Percentiles rank a stretch among this genome's conserved stretches.
phyloP scores from a whole-genome alignment of 805 yeast genomes.

The Saturnispora halmiae region DNA sequence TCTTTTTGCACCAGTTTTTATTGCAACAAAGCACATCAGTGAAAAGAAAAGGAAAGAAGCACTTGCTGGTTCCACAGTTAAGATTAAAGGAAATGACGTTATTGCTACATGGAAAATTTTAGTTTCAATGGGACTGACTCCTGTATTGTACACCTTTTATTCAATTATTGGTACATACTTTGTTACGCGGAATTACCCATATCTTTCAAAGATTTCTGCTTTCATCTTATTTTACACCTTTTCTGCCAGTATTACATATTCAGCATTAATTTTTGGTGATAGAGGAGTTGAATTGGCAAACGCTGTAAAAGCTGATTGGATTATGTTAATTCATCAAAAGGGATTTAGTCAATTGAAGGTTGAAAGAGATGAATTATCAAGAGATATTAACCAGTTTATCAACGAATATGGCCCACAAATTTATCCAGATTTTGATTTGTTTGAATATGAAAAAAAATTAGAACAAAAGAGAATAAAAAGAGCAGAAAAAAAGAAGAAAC shows the following conservation, averaged over 20 bases:
- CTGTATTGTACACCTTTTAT: constrained; percentile 72
- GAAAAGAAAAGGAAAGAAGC: constrained; percentile 67
- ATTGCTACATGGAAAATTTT: constrained; percentile 96
- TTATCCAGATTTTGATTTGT: constrained; percentile 73
- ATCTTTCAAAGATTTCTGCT: constrained; percentile 17
- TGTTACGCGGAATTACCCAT: constrained; percentile 21
- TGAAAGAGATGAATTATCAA: constrained; percentile 52
- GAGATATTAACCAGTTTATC: constrained; percentile 68
- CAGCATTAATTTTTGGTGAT: constrained; percentile 90
- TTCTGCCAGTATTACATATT: constrained; percentile 68
- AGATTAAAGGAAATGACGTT: constrained; percentile 86
- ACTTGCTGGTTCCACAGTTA: constrained; percentile 77
- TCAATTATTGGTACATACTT: constrained; percentile 49
- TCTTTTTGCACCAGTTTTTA: constrained; percentile 80
- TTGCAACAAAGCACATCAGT: constrained; percentile 68
- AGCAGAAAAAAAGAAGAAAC: constrained; percentile 21
- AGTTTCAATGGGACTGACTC: constrained; percentile 83
- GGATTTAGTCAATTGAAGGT: constrained; percentile 50
- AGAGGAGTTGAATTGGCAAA: constrained; percentile 84
- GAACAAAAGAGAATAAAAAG: constrained; percentile 26
- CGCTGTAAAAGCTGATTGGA: constrained; percentile 71
- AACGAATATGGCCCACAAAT: constrained; percentile 76
- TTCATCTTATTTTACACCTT: constrained; percentile 48
- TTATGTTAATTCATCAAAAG: constrained; percentile 50
- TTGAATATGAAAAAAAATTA: constrained; percentile 36